Evolutionary conservation across 495 filamentous ascomycete species (phyloP), one percentile per base, ranked within the genome.

Genomic region (Penicillium argentinense): DNA sequence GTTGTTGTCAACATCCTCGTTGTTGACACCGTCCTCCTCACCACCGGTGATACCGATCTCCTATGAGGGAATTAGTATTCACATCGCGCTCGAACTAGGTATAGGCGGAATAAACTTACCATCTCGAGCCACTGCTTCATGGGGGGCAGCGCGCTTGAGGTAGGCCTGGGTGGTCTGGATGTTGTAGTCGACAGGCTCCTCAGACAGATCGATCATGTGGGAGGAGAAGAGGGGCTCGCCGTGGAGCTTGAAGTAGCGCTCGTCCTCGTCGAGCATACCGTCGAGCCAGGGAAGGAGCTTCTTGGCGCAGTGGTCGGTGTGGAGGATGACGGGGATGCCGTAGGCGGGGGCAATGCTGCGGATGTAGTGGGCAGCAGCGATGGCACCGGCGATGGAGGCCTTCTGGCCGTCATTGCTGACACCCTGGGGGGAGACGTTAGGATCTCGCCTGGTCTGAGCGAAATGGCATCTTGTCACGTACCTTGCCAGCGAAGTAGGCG

Each of bases 41-140:
- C 91, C 91, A 74, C 91, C 91, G 55, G 89, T 93, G 67, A 93
- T 90, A 62, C 89, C 91, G 57, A 95, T 91, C 74, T 92, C 87
- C 80, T 86, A 24, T 48, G 42, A 45, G 17, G 12, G 12, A 17
- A 33, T n/a, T n/a, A n/a, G n/a, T n/a, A n/a, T n/a, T n/a, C n/a
- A n/a, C n/a, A n/a, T n/a, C n/a, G n/a, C n/a, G n/a, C n/a, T n/a
- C n/a, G n/a, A n/a, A n/a, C n/a, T n/a, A n/a, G n/a, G n/a, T n/a
- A n/a, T n/a, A n/a, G n/a, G n/a, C n/a, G n/a, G n/a, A n/a, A n/a
- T n/a, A 27, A 32, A 61, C 78, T 59, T 69, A 91, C 88, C 93
- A 97, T 99, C 80, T 99, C 93, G 43, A 99, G 81, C 88, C 89
- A 99, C 69, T 97, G 89, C 77, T 95, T 96, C 89, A 96, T 87